A percentile compares a stretch with the other conserved stretches of the same genome.
phyloP scores from a whole-genome alignment of 495 filamentous ascomycete species.

The Penicillium riverlandense region DNA sequence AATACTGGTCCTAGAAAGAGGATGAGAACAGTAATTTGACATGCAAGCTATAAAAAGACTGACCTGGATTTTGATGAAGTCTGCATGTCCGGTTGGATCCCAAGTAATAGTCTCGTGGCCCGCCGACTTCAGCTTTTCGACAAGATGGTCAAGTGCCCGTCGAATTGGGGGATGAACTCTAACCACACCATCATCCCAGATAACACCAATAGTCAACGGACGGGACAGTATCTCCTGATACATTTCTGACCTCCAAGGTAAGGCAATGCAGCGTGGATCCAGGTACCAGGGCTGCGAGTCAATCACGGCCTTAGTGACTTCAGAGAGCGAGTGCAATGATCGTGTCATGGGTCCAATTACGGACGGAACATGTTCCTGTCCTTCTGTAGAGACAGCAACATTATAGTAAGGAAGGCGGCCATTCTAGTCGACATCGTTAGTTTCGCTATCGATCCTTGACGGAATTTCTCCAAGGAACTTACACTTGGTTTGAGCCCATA shows the following conservation, averaged over 20 bases:
- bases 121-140: conserved; percentile 21
- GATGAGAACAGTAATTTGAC: too few species aligned
- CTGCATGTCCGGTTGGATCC: conserved; percentile 33
- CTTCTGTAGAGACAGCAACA: conserved; percentile 42
- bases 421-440: conserved; percentile 19
- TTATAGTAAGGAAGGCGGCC: conserved; percentile 39
- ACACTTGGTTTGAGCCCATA: conserved; percentile 52
- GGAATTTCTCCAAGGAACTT: conserved; percentile 10
- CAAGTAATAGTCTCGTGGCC: conserved; percentile 46
- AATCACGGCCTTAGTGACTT: conserved; percentile 34
- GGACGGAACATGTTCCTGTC: conserved; percentile 48
- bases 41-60: too few species aligned
- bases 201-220: conserved; percentile 39
- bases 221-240: conserved; percentile 33
- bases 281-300: conserved; percentile 33
- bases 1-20: conserved; percentile 37
- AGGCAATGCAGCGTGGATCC: conserved; percentile 40
- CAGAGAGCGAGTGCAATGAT: conserved; percentile 31
- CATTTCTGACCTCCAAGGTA: conserved; percentile 36
- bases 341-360: conserved; percentile 44
- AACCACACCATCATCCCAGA: conserved; percentile 44
- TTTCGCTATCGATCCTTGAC: not conserved
- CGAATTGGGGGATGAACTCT: conserved; percentile 42
- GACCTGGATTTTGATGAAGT: conserved; percentile 30
- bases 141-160: conserved; percentile 32